Evolutionary conservation across 106 monocot species (phyloP).

Genomic region (Platanthera zijinensis): DNA sequence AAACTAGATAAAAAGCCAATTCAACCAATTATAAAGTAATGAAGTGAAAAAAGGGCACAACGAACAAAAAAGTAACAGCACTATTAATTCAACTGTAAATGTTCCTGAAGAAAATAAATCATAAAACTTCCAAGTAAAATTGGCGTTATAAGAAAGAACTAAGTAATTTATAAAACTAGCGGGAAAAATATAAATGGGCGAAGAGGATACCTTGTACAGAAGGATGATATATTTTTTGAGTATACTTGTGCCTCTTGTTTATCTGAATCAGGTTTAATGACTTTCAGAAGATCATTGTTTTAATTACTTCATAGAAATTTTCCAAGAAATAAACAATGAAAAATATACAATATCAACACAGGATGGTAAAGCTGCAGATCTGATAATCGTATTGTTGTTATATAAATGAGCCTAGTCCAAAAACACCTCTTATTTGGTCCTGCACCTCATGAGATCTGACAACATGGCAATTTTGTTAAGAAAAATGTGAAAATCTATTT

Average conservation of each 20-base stretch:
- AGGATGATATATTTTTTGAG: slow-evolving; percentile 7
- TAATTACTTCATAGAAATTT: neutral
- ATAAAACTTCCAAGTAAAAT: neutral
- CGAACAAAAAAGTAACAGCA: too few relatives aligned
- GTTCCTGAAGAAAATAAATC: neutral
- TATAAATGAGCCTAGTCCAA: neutral
- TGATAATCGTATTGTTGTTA: neutral
- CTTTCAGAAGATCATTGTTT: neutral
- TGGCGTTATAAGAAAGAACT: neutral
- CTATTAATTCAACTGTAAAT: too few relatives aligned
- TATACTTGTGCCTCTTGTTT: slow-evolving; percentile 1
- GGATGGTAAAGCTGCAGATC: neutral
- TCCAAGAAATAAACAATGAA: neutral
- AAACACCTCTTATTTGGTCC: neutral
- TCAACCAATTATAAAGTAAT: too few relatives aligned
- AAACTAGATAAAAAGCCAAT: too few relatives aligned
- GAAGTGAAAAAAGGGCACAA: too few relatives aligned
- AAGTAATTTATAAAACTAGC: neutral
- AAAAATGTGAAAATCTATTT: neutral
- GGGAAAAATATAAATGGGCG: neutral
- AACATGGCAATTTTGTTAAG: neutral
- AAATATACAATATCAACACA: neutral
- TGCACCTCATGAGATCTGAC: neutral
- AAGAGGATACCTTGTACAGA: slow-evolving; percentile 1
- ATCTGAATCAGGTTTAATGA: neutral